Conservation (phyloP, 768 basidiomycete species). For the Scleroderma bovista region DNA sequence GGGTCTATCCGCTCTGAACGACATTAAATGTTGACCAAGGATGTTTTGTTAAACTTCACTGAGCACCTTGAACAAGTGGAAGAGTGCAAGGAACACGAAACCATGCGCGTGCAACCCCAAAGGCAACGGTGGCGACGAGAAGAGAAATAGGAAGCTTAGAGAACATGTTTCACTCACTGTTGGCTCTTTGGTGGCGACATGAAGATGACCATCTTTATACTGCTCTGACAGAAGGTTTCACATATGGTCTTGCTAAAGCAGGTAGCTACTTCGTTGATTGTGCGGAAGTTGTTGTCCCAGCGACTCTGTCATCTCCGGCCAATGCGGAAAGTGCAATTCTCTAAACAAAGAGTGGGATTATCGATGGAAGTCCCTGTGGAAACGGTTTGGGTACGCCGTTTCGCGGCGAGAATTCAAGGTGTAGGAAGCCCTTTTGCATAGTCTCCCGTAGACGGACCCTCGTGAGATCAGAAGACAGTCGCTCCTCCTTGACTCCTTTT, state of each 20-base stretch:
- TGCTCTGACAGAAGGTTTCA: neutral
- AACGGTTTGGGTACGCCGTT: too few relatives aligned
- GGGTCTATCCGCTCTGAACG: constrained; percentile 35
- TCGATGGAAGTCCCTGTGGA: too few relatives aligned
- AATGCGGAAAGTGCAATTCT: neutral
- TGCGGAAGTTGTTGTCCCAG: neutral
- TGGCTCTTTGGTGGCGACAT: neutral
- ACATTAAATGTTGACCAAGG: neutral
- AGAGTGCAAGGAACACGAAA: constrained; percentile 37
- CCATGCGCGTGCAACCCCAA: constrained; percentile 29
- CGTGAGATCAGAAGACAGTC: too few relatives aligned
- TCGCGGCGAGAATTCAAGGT: too few relatives aligned
- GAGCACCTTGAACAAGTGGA: constrained; percentile 35
- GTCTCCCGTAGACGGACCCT: too few relatives aligned
- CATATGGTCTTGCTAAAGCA: neutral
- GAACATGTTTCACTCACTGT: constrained; percentile 1
- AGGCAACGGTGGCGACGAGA: constrained; percentile 10
- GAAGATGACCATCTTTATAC: neutral
- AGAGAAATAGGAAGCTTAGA: constrained; percentile 2
- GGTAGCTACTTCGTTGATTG: neutral
- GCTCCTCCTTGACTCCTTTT: too few relatives aligned
- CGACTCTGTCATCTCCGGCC: neutral
- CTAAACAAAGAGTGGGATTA: too few relatives aligned
- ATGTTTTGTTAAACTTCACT: neutral
- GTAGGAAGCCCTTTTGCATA: too few relatives aligned